Evolutionary conservation across 2,329 filamentous ascomycete species (phyloP).

Genomic region (Aureobasidium lini): DNA sequence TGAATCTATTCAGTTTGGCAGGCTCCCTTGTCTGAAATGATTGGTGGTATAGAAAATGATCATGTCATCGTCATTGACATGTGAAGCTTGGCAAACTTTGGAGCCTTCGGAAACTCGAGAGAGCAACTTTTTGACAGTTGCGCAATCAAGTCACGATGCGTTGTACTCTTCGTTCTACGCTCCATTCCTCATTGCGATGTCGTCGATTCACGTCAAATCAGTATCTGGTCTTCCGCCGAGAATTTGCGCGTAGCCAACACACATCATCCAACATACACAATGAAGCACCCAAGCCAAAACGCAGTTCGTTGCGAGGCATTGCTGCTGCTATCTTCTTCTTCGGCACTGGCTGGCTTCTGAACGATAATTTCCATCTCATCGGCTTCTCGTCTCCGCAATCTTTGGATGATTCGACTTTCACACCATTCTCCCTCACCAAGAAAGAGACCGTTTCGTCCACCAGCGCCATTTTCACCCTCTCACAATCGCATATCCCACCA

Average conservation of each 20-base stretch:
- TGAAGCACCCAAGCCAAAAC: not conserved
- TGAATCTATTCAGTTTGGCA: too few species aligned
- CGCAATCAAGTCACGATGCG: not conserved
- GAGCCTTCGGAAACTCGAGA: not conserved
- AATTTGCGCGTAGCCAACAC: not conserved
- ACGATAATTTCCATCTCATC: not conserved
- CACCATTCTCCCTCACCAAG: slow-evolving; percentile 56
- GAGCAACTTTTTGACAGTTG: not conserved
- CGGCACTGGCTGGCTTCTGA: slow-evolving; percentile 1
- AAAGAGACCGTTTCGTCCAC: slow-evolving; percentile 59
- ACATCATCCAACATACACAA: not conserved
- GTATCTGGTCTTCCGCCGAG: not conserved
- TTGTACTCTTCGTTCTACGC: not conserved
- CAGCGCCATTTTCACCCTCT: slow-evolving; percentile 60
- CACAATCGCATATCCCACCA: not conserved
- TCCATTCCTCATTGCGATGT: not conserved
- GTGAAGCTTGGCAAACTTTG: slow-evolving; percentile 5
- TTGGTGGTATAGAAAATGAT: not conserved
- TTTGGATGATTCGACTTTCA: slow-evolving; percentile 55
- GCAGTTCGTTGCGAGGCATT: slow-evolving; percentile 3
- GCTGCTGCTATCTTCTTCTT: slow-evolving; percentile 1
- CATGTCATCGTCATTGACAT: slow-evolving; percentile 5
- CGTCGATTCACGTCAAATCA: not conserved
- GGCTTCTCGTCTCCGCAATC: not conserved
- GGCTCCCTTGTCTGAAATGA: not conserved